Evolutionary conservation across 176 grass and related monocot species (phyloP), one percentile per base, ranked within the genome.

Genomic region (Secale cereale): DNA sequence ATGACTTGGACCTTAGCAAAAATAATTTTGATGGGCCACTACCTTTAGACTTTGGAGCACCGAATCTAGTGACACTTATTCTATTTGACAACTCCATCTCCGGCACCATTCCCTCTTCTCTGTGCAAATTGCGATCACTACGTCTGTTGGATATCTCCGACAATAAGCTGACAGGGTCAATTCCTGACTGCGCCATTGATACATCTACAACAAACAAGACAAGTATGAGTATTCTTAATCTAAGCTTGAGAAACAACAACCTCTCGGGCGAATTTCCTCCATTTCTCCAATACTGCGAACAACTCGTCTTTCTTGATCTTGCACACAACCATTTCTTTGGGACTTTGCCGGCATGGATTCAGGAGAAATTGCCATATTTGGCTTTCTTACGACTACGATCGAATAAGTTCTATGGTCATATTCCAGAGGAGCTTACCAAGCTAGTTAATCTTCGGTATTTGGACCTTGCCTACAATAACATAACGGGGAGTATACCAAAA

Each of bases 361-460:
- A 0, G 1, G 13, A 63, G 0, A 46, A 63, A 15, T 23, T 86
- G 19, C 10, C 36, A 25, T 13, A 20, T 5, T 72, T 86, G 39
- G 20, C 28, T 16, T 70, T 86, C 8, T 35, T 86, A 17, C 4
- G 27, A 2, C 10, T 86, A 0, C 2, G 79, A 0, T 81, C 52
- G 0, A 94, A 94, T 72, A 84, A 69, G 65, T 91, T 94, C 39
- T 64, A 2, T 27, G 89, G 92, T 5, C 2, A 17, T 22, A 94
- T 94, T 6, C 83, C 89, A 0, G 0, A 25, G 0, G 28, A 73
- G 0, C 37, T 86, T 12, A 26, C 1, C 0, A n/a, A 48, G 4
- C 19, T 86, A 4, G n/a, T 16, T 16, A 2, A 43, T 26, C 37
- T 72, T 72, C 69, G 8, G 12, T 1, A 72, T 43, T 43, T 87